Percentiles rank a stretch among this genome's conserved stretches.
These are phyloP conservation scores for Plicaturopsis crispa DNA, from an alignment of 768 basidiomycete genomes.

Conservation along the genomic window DNA sequence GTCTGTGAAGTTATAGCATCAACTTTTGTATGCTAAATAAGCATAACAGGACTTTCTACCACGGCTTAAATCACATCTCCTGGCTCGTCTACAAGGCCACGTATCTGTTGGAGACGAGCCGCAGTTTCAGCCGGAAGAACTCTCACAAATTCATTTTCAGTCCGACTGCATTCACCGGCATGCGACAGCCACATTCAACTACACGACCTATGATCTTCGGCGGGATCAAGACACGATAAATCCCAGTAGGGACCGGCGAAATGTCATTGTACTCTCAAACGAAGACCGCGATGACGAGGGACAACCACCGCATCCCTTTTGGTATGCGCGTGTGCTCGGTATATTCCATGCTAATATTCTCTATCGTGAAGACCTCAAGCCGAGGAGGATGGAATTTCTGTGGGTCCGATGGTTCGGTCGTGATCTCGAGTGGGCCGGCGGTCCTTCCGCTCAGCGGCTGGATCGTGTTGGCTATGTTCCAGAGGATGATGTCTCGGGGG, in stretches of 20 bases:
- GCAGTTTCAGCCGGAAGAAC: slow-evolving; percentile 6
- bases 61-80: slow-evolving; percentile 10
- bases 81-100: slow-evolving; percentile 5
- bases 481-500: slow-evolving; percentile 5
- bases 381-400: slow-evolving; percentile 18
- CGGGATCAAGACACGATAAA: slow-evolving; percentile 16
- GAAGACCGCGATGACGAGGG: slow-evolving; percentile 1
- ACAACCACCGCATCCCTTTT: slow-evolving; percentile 19
- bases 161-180: slow-evolving; percentile 14
- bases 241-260: slow-evolving; percentile 2
- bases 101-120: slow-evolving; percentile 5
- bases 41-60: slow-evolving; percentile 11
- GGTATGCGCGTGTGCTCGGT: slow-evolving; percentile 21
- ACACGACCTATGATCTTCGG: slow-evolving; percentile 23
- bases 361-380: slow-evolving; percentile 1
- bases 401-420: slow-evolving; percentile 26
- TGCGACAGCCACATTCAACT: slow-evolving; percentile 18
- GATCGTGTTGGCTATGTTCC: slow-evolving; percentile 16
- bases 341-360: slow-evolving; percentile 20
- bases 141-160: slow-evolving; percentile 8
- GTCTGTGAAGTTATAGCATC: not conserved
- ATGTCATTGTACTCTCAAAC: slow-evolving; percentile 17
- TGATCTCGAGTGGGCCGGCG: slow-evolving; percentile 4
- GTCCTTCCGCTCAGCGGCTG: slow-evolving; percentile 4
- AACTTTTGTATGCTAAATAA: too few species aligned